These are phyloP conservation scores for Primulina tabacum DNA, from an alignment of 257 asterid genomes.

Conservation along the genomic window DNA sequence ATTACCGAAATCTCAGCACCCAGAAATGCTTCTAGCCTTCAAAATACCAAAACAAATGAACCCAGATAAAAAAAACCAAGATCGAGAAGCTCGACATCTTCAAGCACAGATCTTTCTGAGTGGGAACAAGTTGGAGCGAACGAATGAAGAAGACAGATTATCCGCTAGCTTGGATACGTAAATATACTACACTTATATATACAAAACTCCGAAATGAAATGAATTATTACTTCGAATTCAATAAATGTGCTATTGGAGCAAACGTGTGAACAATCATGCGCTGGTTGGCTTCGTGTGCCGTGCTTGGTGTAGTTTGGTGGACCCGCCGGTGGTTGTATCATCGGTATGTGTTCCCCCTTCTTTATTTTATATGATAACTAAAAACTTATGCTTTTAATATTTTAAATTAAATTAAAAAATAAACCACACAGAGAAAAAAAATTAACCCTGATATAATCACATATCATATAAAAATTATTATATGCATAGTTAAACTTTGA, in stretches of 20 bases:
- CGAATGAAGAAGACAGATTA: constrained; percentile 25
- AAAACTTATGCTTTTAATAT: too few relatives aligned
- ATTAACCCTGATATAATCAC: too few relatives aligned
- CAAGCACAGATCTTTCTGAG: constrained; percentile 24
- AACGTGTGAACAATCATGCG: constrained; percentile 63
- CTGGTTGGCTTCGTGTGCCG: constrained; percentile 38
- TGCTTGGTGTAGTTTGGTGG: constrained; percentile 34
- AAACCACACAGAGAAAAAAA: too few relatives aligned
- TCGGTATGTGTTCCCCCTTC: too few relatives aligned
- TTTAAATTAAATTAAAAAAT: too few relatives aligned
- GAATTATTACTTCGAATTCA: constrained; percentile 6
- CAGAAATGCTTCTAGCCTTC: too few relatives aligned
- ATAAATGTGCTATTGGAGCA: constrained; percentile 35
- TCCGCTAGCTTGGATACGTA: constrained; percentile 42
- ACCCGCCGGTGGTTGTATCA: constrained; percentile 40
- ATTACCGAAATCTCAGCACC: too few relatives aligned
- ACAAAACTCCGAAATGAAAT: neutral
- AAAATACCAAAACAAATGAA: too few relatives aligned
- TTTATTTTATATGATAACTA: too few relatives aligned
- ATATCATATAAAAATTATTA: too few relatives aligned
- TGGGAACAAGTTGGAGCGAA: constrained; percentile 22
- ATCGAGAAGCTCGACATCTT: constrained; percentile 30
- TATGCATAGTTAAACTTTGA: too few relatives aligned
- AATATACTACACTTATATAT: constrained; percentile 42
- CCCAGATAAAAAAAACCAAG: neutral